Percentiles rank a stretch among this genome's conserved stretches.
Evolutionary conservation across 495 filamentous ascomycete genomes (phyloP).

Genomic region (Evernia prunastri): DNA sequence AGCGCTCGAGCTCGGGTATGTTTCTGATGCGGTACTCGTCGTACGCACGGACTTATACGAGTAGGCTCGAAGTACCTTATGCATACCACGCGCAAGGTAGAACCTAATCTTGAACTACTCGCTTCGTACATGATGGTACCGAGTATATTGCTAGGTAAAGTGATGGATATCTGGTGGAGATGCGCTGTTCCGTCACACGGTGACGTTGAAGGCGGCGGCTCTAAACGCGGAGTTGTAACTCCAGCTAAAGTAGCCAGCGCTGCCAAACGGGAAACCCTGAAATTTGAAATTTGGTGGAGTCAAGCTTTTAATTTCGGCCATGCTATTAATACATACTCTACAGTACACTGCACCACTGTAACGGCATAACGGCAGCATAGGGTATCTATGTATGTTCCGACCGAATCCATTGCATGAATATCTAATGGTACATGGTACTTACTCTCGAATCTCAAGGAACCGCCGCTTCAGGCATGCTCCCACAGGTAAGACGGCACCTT

Average conservation of each 20-base stretch:
- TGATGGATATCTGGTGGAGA: not conserved
- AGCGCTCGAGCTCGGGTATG: not conserved
- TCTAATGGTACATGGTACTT: not conserved
- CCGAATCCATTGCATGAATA: not conserved
- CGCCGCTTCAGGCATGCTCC: not conserved
- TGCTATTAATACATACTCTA: not conserved
- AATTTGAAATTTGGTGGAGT: not conserved
- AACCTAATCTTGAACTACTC: too few species aligned
- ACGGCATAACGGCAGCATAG: too few species aligned
- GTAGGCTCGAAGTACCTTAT: not conserved
- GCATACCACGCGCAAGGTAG: not conserved
- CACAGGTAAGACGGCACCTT: not conserved
- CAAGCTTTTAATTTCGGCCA: constrained; percentile 1
- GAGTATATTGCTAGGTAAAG: too few species aligned
- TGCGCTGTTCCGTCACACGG: not conserved
- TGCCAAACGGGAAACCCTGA: not conserved
- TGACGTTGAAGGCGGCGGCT: not conserved
- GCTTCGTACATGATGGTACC: too few species aligned
- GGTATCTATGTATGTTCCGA: not conserved
- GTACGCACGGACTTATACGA: not conserved
- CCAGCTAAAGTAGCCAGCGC: not conserved
- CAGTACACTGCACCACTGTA: too few species aligned
- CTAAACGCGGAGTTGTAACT: not conserved
- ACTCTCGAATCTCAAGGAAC: not conserved
- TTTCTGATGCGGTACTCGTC: not conserved